Evolutionary conservation across 2,329 filamentous ascomycete genomes (phyloP), one percentile per base, ranked within the genome.

Genomic region (Aureobasidium sp.): DNA sequence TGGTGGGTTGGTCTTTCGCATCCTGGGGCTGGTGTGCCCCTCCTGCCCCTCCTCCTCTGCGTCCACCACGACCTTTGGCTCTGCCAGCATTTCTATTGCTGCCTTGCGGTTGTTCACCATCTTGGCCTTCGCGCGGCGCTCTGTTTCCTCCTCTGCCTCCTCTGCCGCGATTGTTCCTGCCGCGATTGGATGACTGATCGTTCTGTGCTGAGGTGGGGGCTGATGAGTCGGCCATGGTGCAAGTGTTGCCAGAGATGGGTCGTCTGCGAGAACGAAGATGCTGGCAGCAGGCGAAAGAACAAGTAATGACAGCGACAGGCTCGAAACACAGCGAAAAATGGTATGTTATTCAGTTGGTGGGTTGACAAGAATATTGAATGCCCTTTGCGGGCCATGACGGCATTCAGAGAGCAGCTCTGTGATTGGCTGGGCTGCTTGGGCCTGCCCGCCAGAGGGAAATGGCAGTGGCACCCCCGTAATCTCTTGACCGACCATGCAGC

Each of bases 131-230:
- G 36, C 55, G 55, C 11, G 55, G 67, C 10, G 74, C 73, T 66
- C 73, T 68, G 57, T 71, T 68, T 21, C 71, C 71, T 54, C 74
- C 70, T 64, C 70, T 67, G 29, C 71, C 68, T 44, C 72, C 71
- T 59, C 69, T 68, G n/a, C 72, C 69, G 62, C 73, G 71, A 30
- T 67, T 66, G 21, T 69, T 69, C 55, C 74, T 71, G 39, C 59
- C 59, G n/a, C 59, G 59, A 16, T 53, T 59, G 47, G 57, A 39
- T 54, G 59, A 21, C 39, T 41, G 62, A 25, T 61, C 50, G 14
- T 16, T 32, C 13, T 54, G 48, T 41, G 50, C 29, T 25, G 48
- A n/a, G 5, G 45, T 47, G 42, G 51, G 51, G 51, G 53, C 54
- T 62, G 61, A 10, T 45, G 55, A 21, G 48, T 63, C 61, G 47